Evolutionary conservation across 768 basidiomycete genomes (phyloP).

Genomic region (Auricularia sp.): DNA sequence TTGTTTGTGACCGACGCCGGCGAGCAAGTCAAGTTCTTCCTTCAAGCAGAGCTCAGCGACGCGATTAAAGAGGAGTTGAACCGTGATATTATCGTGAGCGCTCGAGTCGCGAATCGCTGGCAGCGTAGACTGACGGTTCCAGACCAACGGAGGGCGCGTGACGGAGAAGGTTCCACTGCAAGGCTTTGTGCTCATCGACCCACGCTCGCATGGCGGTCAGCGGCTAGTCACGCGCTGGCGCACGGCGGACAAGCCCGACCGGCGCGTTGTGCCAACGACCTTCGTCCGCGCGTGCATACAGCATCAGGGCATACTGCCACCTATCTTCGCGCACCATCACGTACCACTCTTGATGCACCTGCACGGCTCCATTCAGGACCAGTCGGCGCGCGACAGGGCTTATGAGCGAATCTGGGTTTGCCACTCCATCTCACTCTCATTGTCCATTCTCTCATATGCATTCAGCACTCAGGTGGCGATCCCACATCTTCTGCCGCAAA

Average conservation of each 20-base stretch:
- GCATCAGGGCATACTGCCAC: conserved; percentile 60
- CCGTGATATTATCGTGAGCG: conserved; percentile 45
- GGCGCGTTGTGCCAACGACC: conserved; percentile 71
- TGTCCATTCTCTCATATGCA: neutral
- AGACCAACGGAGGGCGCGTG: conserved; percentile 69
- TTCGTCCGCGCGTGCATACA: conserved; percentile 79
- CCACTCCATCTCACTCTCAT: neutral
- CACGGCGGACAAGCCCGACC: conserved; percentile 55
- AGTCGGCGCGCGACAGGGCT: conserved; percentile 57
- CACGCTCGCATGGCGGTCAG: conserved; percentile 58
- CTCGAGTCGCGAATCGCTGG: neutral
- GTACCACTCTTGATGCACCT: conserved; percentile 65
- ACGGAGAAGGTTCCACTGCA: conserved; percentile 69
- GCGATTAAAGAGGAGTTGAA: conserved; percentile 24
- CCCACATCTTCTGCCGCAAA: conserved; percentile 58
- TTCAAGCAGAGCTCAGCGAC: conserved; percentile 50
- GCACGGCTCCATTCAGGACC: conserved; percentile 69
- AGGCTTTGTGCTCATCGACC: conserved; percentile 64
- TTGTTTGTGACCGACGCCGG: conserved; percentile 64
- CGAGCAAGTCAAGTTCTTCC: conserved; percentile 70
- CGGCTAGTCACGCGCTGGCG: conserved; percentile 50
- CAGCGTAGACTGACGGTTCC: conserved; percentile 1
- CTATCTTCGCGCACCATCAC: conserved; percentile 62
- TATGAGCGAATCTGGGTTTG: conserved; percentile 60
- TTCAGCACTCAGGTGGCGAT: conserved; percentile 72